Percentiles rank a stretch among this genome's conserved stretches.
These are phyloP conservation scores for Graphilbum ipis-grandicollis DNA, from an alignment of 2,329 filamentous ascomycete species.

Conservation along the genomic window DNA sequence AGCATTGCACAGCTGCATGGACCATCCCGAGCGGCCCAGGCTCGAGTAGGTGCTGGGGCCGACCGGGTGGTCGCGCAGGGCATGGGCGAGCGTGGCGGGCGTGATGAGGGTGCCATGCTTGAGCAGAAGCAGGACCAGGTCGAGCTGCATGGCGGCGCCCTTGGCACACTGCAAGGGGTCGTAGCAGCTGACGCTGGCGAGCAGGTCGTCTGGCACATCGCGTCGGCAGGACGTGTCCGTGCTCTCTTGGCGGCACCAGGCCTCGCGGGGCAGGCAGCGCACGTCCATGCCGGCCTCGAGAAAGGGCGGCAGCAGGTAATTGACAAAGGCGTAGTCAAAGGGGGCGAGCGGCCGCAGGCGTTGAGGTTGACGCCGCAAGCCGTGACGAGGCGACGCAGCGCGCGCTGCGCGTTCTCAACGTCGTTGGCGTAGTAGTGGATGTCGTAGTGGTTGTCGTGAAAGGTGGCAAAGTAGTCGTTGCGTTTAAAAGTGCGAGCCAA, in stretches of 20 bases:
- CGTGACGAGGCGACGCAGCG: not conserved
- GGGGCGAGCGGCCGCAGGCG: not conserved
- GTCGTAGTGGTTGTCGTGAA: constrained; percentile 1
- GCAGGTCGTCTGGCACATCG: not conserved
- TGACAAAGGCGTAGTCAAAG: not conserved
- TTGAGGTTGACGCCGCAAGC: not conserved
- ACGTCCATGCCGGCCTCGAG: constrained; percentile 1
- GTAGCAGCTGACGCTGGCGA: not conserved
- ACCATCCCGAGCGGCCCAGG: not conserved
- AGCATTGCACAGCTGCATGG: not conserved
- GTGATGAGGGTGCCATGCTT: not conserved
- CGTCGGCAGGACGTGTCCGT: not conserved
- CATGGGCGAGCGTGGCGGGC: not conserved
- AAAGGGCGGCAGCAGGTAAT: constrained; percentile 1
- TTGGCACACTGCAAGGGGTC: not conserved
- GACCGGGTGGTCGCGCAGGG: constrained; percentile 1
- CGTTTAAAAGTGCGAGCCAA: not conserved
- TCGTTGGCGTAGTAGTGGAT: not conserved
- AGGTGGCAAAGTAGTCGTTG: not conserved
- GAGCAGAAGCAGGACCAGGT: not conserved
- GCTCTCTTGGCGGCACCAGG: not conserved
- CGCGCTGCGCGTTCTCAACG: not conserved
- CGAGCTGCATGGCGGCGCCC: not conserved
- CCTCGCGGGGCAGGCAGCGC: not conserved
- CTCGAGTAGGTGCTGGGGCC: not conserved